These are phyloP conservation scores for Microsporum audouinii DNA, from an alignment of 2,329 filamentous ascomycete genomes.

Conservation along the genomic window DNA sequence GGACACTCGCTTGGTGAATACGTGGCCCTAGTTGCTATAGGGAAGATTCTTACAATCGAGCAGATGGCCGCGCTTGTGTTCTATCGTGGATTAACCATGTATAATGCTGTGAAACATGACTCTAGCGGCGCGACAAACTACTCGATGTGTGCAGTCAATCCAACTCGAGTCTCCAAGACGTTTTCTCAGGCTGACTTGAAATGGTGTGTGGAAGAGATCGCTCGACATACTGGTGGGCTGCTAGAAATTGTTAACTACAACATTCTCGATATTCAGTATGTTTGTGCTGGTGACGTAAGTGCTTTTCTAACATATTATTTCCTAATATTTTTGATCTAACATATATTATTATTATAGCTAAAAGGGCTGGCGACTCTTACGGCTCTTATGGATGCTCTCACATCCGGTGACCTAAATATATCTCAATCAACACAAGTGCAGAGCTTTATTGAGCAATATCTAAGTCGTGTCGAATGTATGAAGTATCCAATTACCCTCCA, in stretches of 20 bases:
- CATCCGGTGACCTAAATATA: background rate
- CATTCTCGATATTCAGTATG: conserved; percentile 59
- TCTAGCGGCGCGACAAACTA: conserved; percentile 90
- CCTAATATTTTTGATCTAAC: background rate
- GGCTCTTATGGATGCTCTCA: conserved; percentile 86
- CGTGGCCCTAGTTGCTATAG: conserved; percentile 86
- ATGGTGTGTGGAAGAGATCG: conserved; percentile 91
- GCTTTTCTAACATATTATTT: background rate
- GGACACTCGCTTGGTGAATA: conserved; percentile 98
- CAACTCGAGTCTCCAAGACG: conserved; percentile 92
- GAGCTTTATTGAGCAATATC: background rate
- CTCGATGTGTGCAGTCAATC: conserved; percentile 98
- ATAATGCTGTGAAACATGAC: conserved; percentile 95
- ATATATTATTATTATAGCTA: conserved; percentile 28
- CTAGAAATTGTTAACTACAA: conserved; percentile 98
- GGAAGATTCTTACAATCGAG: conserved; percentile 99
- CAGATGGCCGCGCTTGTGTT: conserved; percentile 96
- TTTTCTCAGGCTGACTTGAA: conserved; percentile 97
- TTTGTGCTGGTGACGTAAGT: conserved; percentile 52
- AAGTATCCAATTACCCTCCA: conserved; percentile 1
- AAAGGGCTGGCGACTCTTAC: conserved; percentile 55
- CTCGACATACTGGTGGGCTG: conserved; percentile 87
- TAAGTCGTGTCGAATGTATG: background rate
- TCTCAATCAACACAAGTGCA: background rate
- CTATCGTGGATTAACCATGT: conserved; percentile 98